phyloP scores from a whole-genome alignment of 2,329 filamentous ascomycete species.

The Gaeumannomyces sp. region DNA sequence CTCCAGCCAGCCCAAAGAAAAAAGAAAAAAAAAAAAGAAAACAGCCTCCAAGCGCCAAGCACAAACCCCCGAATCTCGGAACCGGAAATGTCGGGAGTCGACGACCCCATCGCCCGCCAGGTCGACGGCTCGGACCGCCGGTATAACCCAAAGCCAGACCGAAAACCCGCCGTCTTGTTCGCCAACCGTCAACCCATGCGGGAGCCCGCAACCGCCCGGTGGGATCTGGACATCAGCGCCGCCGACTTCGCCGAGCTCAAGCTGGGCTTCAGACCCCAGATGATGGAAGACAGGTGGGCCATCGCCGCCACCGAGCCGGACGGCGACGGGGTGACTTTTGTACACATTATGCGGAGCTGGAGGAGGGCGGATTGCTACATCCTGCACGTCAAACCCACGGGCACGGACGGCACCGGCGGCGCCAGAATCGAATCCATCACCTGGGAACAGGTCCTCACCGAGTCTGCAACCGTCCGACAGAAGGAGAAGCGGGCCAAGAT shows the following conservation, averaged over 20 bases:
- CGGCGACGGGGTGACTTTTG: conserved; percentile 4
- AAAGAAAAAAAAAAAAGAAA: not conserved
- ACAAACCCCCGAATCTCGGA: conserved; percentile 4
- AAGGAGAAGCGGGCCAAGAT: conserved; percentile 4
- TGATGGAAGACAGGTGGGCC: conserved; percentile 4
- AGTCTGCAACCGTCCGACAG: not conserved
- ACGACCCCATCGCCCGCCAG: conserved; percentile 4
- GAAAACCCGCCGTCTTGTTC: not conserved
- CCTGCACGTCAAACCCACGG: conserved; percentile 4
- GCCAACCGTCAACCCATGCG: conserved; percentile 5
- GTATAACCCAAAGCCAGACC: conserved; percentile 1
- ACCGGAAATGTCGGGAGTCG: conserved; percentile 3
- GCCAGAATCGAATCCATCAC: conserved; percentile 5
- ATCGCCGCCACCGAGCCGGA: conserved; percentile 8
- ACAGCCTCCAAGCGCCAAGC: conserved; percentile 3
- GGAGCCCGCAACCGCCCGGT: conserved; percentile 4
- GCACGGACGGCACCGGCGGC: conserved; percentile 3
- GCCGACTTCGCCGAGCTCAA: conserved; percentile 5
- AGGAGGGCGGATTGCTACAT: conserved; percentile 3
- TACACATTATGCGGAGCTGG: conserved; percentile 7
- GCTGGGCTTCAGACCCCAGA: conserved; percentile 3
- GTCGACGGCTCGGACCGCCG: conserved; percentile 2
- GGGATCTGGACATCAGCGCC: conserved; percentile 4
- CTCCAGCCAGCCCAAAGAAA: too few species aligned
- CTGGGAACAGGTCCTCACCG: conserved; percentile 1